Conservation (phyloP, 148 eudicot species). For the Diospyros kaki region DNA sequence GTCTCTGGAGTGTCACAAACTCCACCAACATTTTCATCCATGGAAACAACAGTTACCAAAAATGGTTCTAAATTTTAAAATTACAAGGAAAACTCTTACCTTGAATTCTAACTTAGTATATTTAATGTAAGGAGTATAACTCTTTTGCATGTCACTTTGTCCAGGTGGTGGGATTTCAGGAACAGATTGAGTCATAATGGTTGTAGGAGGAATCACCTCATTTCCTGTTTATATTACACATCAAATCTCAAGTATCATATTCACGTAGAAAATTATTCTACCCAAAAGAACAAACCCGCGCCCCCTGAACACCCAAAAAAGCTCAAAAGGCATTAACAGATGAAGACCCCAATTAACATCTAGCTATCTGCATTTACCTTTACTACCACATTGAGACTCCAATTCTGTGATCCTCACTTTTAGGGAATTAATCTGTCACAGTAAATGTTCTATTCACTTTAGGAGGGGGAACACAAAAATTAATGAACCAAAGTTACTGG, state of each 20-base stretch:
- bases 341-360: slow-evolving; percentile 7
- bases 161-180: slow-evolving; percentile 28
- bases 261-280: neutral
- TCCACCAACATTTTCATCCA: neutral
- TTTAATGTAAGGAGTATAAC: slow-evolving; percentile 63
- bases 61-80: neutral
- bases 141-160: slow-evolving; percentile 33
- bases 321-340: neutral
- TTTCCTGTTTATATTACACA: slow-evolving; percentile 27
- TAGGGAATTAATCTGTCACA: slow-evolving; percentile 51
- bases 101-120: slow-evolving; percentile 83
- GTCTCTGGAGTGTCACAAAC: neutral
- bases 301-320: neutral
- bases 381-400: slow-evolving; percentile 40
- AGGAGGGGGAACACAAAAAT: slow-evolving; percentile 7
- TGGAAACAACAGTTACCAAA: neutral
- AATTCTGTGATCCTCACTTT: slow-evolving; percentile 51
- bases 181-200: slow-evolving; percentile 29
- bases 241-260: neutral
- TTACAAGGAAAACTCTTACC: slow-evolving; percentile 30
- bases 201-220: slow-evolving; percentile 22
- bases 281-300: neutral
- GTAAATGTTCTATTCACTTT: slow-evolving; percentile 7
- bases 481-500: slow-evolving; percentile 5
- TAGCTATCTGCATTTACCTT: slow-evolving; percentile 33